phyloP scores from a whole-genome alignment of 2,329 filamentous ascomycete genomes.

The Ophiostoma novo-ulmi region DNA sequence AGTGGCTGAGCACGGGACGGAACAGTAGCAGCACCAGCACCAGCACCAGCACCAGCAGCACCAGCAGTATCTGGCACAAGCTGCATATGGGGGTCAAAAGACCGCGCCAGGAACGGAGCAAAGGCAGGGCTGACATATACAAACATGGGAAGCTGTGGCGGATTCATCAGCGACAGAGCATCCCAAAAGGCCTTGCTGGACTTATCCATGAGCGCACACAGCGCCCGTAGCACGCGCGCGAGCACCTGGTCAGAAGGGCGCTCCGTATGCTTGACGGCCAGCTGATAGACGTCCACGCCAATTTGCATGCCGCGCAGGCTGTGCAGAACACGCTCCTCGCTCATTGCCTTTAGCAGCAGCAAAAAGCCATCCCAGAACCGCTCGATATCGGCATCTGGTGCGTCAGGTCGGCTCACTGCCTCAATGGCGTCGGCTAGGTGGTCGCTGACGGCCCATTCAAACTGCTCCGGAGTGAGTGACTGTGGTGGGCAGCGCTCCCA shows the following conservation, averaged over 20 bases:
- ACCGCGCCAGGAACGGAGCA: slow-evolving; percentile 55
- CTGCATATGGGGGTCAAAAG: slow-evolving; percentile 50
- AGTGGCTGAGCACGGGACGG: slow-evolving; percentile 35
- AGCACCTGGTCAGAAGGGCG: slow-evolving; percentile 54
- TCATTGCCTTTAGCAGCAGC: slow-evolving; percentile 67
- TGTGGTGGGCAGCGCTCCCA: slow-evolving; percentile 62
- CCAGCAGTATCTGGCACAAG: slow-evolving; percentile 20
- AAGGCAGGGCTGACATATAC: slow-evolving; percentile 70
- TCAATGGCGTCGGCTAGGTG: slow-evolving; percentile 63
- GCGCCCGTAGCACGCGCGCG: slow-evolving; percentile 62
- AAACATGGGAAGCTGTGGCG: slow-evolving; percentile 75
- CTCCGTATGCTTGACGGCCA: slow-evolving; percentile 51
- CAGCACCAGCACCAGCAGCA: neutral
- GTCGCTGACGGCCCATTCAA: slow-evolving; percentile 80
- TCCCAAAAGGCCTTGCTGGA: slow-evolving; percentile 82
- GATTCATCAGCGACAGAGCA: slow-evolving; percentile 73
- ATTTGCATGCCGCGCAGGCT: slow-evolving; percentile 74
- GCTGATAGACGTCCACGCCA: slow-evolving; percentile 65
- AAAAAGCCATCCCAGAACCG: slow-evolving; percentile 76
- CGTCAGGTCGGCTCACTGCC: slow-evolving; percentile 51
- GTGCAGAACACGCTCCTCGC: slow-evolving; percentile 68
- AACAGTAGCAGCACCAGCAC: neutral
- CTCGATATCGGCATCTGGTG: slow-evolving; percentile 48
- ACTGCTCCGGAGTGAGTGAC: slow-evolving; percentile 63
- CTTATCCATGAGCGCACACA: slow-evolving; percentile 67